Evolutionary conservation across 139 green algal genomes (phyloP).

Genomic region (Ettlia oleoabundans): DNA sequence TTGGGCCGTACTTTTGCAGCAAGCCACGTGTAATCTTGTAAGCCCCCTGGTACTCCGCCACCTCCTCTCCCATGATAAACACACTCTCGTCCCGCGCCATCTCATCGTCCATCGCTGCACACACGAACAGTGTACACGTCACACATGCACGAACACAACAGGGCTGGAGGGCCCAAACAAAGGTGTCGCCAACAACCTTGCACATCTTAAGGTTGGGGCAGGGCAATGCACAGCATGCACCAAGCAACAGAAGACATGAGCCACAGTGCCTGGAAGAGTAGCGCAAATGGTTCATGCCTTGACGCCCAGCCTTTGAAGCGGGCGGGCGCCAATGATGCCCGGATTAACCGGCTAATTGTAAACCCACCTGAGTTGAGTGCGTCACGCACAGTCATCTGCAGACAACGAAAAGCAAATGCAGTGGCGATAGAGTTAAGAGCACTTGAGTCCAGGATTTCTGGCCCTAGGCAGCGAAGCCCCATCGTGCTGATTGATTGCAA

Average conservation of each 20-base stretch:
- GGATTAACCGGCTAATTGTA: background rate
- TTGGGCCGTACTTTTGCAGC: constrained; percentile 94
- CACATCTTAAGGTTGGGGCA: too few relatives aligned
- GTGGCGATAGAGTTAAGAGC: too few relatives aligned
- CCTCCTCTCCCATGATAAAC: constrained; percentile 98
- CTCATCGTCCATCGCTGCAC: constrained; percentile 93
- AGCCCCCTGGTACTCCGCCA: constrained; percentile 96
- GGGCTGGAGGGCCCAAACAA: too few relatives aligned
- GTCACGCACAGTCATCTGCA: constrained; percentile 96
- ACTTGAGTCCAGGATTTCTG: too few relatives aligned
- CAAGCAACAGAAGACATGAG: background rate
- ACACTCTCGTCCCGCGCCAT: constrained; percentile 93
- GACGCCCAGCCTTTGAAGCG: too few relatives aligned
- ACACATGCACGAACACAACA: too few relatives aligned
- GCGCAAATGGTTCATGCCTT: too few relatives aligned
- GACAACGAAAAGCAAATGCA: background rate
- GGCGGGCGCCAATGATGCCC: too few relatives aligned
- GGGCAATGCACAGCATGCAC: background rate
- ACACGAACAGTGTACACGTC: too few relatives aligned
- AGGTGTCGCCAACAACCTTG: too few relatives aligned
- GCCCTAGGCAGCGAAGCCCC: too few relatives aligned
- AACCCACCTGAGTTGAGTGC: constrained; percentile 85
- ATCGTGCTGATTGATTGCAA: background rate
- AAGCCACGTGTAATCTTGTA: constrained; percentile 98
- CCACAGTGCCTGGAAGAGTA: too few relatives aligned